Base-by-base conservation (phyloP, 116 monocot species). In the Trichopus zeylanicus region DNA sequence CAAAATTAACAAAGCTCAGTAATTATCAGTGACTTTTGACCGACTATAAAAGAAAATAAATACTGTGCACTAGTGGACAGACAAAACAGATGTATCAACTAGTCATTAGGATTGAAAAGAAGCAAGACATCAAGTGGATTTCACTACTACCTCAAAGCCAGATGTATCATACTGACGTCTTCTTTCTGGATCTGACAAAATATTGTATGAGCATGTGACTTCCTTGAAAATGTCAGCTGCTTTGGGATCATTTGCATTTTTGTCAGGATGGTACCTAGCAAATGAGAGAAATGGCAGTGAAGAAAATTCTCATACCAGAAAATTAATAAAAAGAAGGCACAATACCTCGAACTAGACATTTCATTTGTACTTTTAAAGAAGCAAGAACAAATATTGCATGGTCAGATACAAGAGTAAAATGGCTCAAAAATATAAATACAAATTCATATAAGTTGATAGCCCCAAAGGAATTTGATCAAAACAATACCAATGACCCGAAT, bases 251-350 rank as follows among this genome's bases (percentile, higher is more conserved):
- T 90, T 80, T 63, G 69, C 84, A 75, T 95, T 95, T 84, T 95
- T 94, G 73, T 95, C 95, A 60, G 95, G 95, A 79, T 95, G 95
- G 66, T 87, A 95, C 77, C 95, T 95, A 70, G 21, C 56, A 38
- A 62, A 29, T 42, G n/a, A 42, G n/a, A 4, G 12, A 42, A 42
- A 42, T 42, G n/a, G 8, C 42, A 42, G 3, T 13, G 42, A 42
- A 42, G n/a, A 13, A 13, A 42, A 42, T 39, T 13, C 42, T 15
- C 13, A 16, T n/a, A 42, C 42, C 42, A 42, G 42, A 42, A 42
- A 42, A 15, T 3, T 3, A 42, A 18, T 42, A 42, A 33, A 42
- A n/a, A n/a, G 42, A 42, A 42, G 42, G n/a, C 13, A 13, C 42
- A 42, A 42, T 42, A 42, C 8, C 42, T 42, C 42, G n/a, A 42